Base-by-base conservation (phyloP, 495 filamentous ascomycete genomes). In the Elaphomyces granulatus region DNA sequence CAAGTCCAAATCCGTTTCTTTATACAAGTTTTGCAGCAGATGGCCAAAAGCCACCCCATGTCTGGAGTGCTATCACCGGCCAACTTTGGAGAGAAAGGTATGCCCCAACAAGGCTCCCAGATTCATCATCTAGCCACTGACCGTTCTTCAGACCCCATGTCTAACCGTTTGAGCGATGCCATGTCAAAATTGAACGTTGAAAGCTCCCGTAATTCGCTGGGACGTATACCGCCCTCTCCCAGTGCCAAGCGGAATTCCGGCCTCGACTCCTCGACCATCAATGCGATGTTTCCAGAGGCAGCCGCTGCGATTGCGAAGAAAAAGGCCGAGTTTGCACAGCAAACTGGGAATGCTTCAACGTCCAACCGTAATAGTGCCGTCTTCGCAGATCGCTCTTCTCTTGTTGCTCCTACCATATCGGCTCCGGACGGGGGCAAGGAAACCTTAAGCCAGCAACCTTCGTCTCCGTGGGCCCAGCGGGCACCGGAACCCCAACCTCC, bases 1-100 rank as follows among this genome's bases (percentile, higher is more conserved):
- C 92, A 98, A 61, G 88, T 98, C 38, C 90, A 98, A 64, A 94
- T 95, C 45, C 81, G 92, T 36, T 98, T 98, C 68, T 98, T 98
- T 66, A 96, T 95, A 49, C 87, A 94, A 61, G 90, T 96, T 21
- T 64, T 98, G 50, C 85, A 96, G 67, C 88, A 96, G 58, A 98
- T 98, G 92, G 81, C 87, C 21, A 92, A 94, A 66, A 85, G 77
- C 48, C 90, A 96, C 60, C 90, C 90, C 17, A 94, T 96, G 83
- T 94, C 92, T 32, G 86, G 87, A 34, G 78, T 98, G 20, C 68
- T 98, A 26, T 96, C 90, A 15, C 90, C 90, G 8, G 83, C 93
- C 20, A 95, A 87, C 51, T 93, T 95, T 63, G 72, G 71, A 16
- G 90, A 98, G 56, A 96, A 95, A 66, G 88, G 87, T 88, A 58